These are phyloP conservation scores for Fusarium dlaminii DNA, from an alignment of 2,329 filamentous ascomycete genomes.

Conservation along the genomic window DNA sequence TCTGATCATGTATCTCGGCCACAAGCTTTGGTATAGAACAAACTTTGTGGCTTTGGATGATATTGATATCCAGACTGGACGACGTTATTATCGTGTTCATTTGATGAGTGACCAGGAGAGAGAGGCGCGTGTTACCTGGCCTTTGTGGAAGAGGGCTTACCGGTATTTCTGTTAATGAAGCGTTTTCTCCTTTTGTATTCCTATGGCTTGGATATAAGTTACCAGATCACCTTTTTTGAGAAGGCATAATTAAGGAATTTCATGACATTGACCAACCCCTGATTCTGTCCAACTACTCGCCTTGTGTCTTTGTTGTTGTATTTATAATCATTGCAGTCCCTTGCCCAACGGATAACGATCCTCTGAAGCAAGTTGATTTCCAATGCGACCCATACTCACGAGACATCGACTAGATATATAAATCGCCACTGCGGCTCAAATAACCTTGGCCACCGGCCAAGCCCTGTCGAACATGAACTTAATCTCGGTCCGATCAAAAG, in stretches of 20 bases:
- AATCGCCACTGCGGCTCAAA: neutral
- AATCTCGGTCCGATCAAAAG: neutral
- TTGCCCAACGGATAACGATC: fast-evolving
- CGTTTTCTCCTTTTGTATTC: neutral
- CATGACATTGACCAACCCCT: neutral
- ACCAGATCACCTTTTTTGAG: neutral
- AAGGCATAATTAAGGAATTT: neutral
- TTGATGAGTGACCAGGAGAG: conserved; percentile 81
- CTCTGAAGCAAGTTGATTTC: no score
- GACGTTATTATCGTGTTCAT: conserved; percentile 82
- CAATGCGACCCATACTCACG: fast-evolving
- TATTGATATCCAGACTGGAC: conserved; percentile 88
- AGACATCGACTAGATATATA: neutral
- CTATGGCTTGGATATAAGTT: neutral
- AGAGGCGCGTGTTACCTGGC: conserved; percentile 77
- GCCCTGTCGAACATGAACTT: neutral
- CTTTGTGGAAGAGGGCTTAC: conserved; percentile 78
- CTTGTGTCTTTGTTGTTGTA: neutral
- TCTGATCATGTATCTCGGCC: conserved; percentile 73
- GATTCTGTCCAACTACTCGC: no score
- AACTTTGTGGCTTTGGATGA: conserved; percentile 67
- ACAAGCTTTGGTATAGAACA: conserved; percentile 74
- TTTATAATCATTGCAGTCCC: no score
- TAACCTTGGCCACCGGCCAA: neutral
- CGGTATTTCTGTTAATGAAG: conserved; percentile 71